Evolutionary conservation across 2,329 filamentous ascomycete genomes (phyloP), one percentile per base, ranked within the genome.

Genomic region (Ascocoryne sarcoides): DNA sequence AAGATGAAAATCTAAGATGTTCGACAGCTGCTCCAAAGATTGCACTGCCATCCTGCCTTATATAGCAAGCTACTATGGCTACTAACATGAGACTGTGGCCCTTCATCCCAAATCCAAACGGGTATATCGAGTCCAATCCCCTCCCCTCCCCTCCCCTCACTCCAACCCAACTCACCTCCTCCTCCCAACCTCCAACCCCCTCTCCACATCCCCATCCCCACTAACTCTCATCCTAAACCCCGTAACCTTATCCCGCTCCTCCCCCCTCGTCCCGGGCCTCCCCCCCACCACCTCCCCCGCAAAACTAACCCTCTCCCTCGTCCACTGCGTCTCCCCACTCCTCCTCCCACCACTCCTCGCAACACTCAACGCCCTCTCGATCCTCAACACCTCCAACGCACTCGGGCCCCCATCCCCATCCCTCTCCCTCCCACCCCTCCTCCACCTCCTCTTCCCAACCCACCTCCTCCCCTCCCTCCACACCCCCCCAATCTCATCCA

Each of bases 161-260:
- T 26, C 12, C 23, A 7, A 12, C 23, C 23, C 12, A n/a, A 26
- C 12, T 32, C 29, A 39, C 28, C 17, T 17, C 18, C 5, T 14
- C 19, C 34, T 32, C 19, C 40, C 39, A 16, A 41, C 12, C 31
- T 37, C 32, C 21, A 43, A 37, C 4, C 50, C 50, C 18, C 50
- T 47, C 28, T 55, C 50, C 29, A 55, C 26, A 48, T 55, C 52
- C 30, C 53, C 29, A 49, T 55, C 52, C 21, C 37, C 19, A 42
- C 50, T 52, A 10, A 36, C 36, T 21, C 49, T 47, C 36, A 55
- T 51, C 37, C 44, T 46, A 19, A 52, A 53, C 7, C 52, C 51
- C 14, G 49, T 55, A 38, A 32, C 29, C 30, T 47, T 49, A 14
- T 39, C 46, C 18, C 40, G 37, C 29, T 36, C 37, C 32, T 21